Percentiles rank a stretch among this genome's conserved stretches.
Conservation (phyloP, 2,329 filamentous ascomycete species). For the Colletotrichum sp. region DNA sequence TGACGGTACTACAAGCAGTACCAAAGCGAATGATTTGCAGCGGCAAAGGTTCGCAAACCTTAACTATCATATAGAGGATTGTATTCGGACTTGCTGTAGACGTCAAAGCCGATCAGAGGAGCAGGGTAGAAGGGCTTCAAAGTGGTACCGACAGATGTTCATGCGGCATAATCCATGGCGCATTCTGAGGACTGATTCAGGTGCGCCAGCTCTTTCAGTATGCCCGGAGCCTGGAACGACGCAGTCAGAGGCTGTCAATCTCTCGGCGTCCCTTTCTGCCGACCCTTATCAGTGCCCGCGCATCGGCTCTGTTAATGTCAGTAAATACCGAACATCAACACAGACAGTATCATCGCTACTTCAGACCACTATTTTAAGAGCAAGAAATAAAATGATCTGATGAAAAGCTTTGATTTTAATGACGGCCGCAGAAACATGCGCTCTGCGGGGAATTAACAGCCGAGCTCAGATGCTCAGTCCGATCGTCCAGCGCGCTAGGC, state of each 20-base stretch:
- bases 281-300: neutral
- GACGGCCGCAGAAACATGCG: neutral
- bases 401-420: neutral
- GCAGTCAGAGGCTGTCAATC: neutral
- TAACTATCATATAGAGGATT: rapidly evolving
- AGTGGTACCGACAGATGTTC: neutral
- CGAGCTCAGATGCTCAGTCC: neutral
- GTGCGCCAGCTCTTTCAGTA: neutral
- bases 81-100: neutral
- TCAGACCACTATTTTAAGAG: neutral
- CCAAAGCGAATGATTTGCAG: neutral
- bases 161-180: neutral
- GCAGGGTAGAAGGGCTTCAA: neutral
- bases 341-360: neutral
- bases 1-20: rapidly evolving
- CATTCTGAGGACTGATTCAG: neutral
- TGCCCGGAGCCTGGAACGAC: neutral
- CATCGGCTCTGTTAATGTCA: neutral
- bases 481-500: neutral
- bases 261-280: neutral
- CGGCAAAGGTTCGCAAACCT: neutral
- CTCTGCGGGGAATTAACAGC: neutral
- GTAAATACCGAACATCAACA: neutral
- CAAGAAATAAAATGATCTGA: neutral
- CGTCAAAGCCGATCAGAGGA: neutral